A percentile compares a stretch with the other conserved stretches of the same genome.
Evolutionary conservation across 2,329 filamentous ascomycete genomes (phyloP).

Genomic region (Pyricularia grisea): DNA sequence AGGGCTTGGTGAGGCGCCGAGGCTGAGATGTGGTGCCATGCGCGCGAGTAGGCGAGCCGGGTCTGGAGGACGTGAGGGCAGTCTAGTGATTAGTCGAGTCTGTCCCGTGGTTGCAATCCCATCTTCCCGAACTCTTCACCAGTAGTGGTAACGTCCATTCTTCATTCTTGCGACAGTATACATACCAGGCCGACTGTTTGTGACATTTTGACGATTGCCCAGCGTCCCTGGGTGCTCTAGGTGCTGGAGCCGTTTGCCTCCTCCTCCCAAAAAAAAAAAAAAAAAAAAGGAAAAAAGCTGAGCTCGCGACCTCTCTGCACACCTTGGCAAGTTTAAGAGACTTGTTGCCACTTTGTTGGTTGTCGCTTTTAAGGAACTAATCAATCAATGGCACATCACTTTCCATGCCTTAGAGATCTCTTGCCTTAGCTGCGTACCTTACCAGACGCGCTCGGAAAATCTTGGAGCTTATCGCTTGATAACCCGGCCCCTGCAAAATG

Average conservation of each 20-base stretch:
- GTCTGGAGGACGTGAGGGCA: constrained; percentile 46
- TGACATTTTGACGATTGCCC: constrained; percentile 49
- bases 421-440: background rate
- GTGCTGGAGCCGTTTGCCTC: background rate
- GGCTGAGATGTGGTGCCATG: constrained; percentile 83
- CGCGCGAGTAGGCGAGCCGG: constrained; percentile 87
- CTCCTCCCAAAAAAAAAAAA: background rate
- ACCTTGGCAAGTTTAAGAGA: background rate
- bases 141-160: background rate
- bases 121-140: background rate
- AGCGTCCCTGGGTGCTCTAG: background rate
- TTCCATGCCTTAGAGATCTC: background rate
- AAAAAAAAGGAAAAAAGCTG: background rate
- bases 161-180: constrained; percentile 9
- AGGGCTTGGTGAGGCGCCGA: constrained; percentile 54
- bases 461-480: background rate
- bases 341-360: background rate
- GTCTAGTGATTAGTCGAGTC: background rate
- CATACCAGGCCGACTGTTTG: constrained; percentile 69
- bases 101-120: background rate
- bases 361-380: background rate
- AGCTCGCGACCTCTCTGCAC: background rate
- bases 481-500: background rate
- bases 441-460: background rate
- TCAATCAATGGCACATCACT: background rate